phyloP scores from a whole-genome alignment of 2,329 filamentous ascomycete species.

The Aspergillus fructus region DNA sequence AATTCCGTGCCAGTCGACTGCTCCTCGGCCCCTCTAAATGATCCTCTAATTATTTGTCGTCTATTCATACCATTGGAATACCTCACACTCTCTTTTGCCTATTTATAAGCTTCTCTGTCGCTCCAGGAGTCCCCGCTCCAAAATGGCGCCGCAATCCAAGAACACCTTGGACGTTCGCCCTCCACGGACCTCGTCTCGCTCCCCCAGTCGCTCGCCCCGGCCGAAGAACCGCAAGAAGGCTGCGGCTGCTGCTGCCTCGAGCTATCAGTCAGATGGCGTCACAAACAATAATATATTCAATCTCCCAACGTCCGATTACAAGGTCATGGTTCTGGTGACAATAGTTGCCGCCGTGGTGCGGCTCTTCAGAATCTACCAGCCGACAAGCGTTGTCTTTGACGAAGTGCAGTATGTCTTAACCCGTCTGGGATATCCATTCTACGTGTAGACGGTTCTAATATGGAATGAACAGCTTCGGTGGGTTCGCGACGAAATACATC shows the following conservation, averaged over 20 bases:
- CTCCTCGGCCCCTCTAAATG: conserved; percentile 11
- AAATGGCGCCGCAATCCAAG: conserved; percentile 33
- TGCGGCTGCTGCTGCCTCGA: conserved; percentile 30
- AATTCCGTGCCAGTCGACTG: conserved; percentile 8
- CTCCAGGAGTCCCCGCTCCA: conserved; percentile 8
- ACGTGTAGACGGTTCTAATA: conserved; percentile 6
- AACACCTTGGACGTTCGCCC: conserved; percentile 39
- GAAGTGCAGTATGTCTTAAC: conserved; percentile 83
- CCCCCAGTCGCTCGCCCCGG: conserved; percentile 40
- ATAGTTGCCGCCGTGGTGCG: conserved; percentile 75
- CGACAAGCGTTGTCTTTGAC: conserved; percentile 95
- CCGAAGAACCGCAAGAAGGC: conserved; percentile 37
- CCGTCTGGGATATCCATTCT: not conserved
- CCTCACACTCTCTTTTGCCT: conserved; percentile 14
- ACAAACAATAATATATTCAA: conserved; percentile 89
- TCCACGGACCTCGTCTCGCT: conserved; percentile 34
- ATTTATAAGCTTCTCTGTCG: conserved; percentile 13
- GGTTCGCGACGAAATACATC: conserved; percentile 98
- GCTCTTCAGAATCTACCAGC: conserved; percentile 93
- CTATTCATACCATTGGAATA: conserved; percentile 8
- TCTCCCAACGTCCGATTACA: conserved; percentile 80
- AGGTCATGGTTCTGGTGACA: conserved; percentile 70
- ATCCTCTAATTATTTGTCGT: conserved; percentile 3
- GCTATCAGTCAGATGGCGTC: conserved; percentile 55
- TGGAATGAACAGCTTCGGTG: conserved; percentile 71